Percentiles rank a stretch among this genome's conserved stretches.
These are phyloP conservation scores for Cenchrus purpureus DNA, from an alignment of 176 grass and related monocot genomes.

Conservation along the genomic window DNA sequence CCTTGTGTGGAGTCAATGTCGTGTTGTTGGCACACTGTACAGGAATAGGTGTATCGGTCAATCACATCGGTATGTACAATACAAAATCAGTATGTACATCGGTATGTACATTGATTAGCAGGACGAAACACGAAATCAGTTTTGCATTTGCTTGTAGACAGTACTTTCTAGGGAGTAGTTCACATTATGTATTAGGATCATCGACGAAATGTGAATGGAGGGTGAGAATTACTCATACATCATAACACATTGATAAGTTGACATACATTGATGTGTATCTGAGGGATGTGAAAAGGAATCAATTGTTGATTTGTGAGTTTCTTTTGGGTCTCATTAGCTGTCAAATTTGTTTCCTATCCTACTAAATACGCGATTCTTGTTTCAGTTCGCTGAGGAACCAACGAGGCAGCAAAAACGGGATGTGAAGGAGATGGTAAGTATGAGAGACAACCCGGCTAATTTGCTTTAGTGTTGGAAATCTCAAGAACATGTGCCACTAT, in stretches of 20 bases:
- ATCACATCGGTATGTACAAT: too few species aligned
- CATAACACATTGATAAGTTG: not conserved
- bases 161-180: not conserved
- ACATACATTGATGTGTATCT: not conserved
- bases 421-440: slow-evolving; percentile 87
- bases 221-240: not conserved
- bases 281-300: not conserved
- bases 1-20: too few species aligned
- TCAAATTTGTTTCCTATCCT: not conserved
- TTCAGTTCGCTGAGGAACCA: slow-evolving; percentile 88
- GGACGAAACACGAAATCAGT: not conserved
- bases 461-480: not conserved
- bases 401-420: slow-evolving; percentile 87
- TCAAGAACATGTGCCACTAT: not conserved
- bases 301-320: not conserved
- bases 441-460: not conserved
- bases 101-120: not conserved
- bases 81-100: too few species aligned
- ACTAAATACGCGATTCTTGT: not conserved
- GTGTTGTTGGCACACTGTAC: too few species aligned
- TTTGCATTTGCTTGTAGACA: not conserved
- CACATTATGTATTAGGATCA: not conserved
- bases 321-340: not conserved
- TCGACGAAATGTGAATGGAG: not conserved
- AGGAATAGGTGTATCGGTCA: too few species aligned